Percentiles rank a stretch among this genome's conserved stretches.
Conservation (phyloP, 768 basidiomycete species). For the Termitomyces sp. region DNA sequence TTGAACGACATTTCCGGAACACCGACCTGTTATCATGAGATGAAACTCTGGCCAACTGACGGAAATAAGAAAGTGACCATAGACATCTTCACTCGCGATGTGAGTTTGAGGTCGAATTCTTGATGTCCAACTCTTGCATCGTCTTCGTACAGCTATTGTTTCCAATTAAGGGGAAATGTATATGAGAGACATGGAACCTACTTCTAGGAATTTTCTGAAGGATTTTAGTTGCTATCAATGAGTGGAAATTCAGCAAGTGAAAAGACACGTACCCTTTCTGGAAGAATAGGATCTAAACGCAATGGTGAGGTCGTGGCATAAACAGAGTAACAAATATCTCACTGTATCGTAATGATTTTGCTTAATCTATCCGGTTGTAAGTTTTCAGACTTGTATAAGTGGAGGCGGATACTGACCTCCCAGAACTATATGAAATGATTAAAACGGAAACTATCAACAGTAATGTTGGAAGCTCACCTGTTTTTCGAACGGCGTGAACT, state of each 20-base stretch:
- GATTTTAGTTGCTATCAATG: not conserved
- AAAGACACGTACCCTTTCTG: constrained; percentile 77
- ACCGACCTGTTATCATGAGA: constrained; percentile 57
- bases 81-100: constrained; percentile 94
- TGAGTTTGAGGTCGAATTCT: constrained; percentile 92
- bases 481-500: constrained; percentile 94
- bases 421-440: constrained; percentile 48
- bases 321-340: constrained; percentile 12
- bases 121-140: constrained; percentile 92
- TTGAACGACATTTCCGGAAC: constrained; percentile 94
- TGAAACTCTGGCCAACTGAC: not conserved
- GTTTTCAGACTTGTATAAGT: not conserved
- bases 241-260: not conserved
- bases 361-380: constrained; percentile 61
- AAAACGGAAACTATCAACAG: not conserved
- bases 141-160: constrained; percentile 79
- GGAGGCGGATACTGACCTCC: constrained; percentile 44
- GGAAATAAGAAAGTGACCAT: constrained; percentile 56
- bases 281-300: constrained; percentile 78
- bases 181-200: constrained; percentile 19
- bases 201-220: constrained; percentile 75
- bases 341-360: constrained; percentile 96
- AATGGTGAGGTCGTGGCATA: constrained; percentile 13
- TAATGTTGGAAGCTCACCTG: constrained; percentile 42
- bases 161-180: not conserved